Percentiles rank a stretch among this genome's conserved stretches.
phyloP scores from a whole-genome alignment of 306 rosid genomes.

The Acacia confusa region DNA sequence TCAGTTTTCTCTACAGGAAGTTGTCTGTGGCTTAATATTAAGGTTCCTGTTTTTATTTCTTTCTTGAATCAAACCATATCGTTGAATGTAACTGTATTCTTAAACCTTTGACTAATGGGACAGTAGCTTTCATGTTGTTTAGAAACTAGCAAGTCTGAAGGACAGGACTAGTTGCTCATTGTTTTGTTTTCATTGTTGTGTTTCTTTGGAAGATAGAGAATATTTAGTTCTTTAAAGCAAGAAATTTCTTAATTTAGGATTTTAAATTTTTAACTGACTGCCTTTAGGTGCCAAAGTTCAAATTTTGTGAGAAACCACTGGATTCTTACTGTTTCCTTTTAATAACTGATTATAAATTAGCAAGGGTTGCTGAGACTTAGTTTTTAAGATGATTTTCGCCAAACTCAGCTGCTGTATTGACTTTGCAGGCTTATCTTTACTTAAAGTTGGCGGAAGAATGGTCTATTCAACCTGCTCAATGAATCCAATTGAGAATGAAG shows the following conservation, averaged over 20 bases:
- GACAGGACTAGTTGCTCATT: not conserved
- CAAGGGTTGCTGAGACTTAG: too few species aligned
- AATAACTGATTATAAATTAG: too few species aligned
- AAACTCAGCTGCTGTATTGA: slow-evolving; percentile 25
- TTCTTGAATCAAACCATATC: not conserved
- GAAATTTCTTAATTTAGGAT: not conserved
- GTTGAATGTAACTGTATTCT: not conserved
- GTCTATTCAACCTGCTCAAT: slow-evolving; percentile 95
- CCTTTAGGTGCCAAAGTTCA: slow-evolving; percentile 19
- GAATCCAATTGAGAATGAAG: slow-evolving; percentile 97
- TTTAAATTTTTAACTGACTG: not conserved
- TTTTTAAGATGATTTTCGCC: not conserved
- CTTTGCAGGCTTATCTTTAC: slow-evolving; percentile 69
- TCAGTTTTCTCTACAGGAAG: not conserved
- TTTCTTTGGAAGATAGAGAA: not conserved
- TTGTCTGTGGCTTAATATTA: not conserved
- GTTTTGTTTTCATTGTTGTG: not conserved
- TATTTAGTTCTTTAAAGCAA: slow-evolving; percentile 1
- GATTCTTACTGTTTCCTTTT: not conserved
- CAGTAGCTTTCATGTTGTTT: not conserved
- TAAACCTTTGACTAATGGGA: not conserved
- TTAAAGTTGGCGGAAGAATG: slow-evolving; percentile 94
- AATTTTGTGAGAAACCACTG: not conserved
- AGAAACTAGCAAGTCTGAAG: not conserved
- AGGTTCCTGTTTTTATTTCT: not conserved